These are phyloP conservation scores for Termitomyces sp. DNA, from an alignment of 768 basidiomycete genomes.

Conservation along the genomic window DNA sequence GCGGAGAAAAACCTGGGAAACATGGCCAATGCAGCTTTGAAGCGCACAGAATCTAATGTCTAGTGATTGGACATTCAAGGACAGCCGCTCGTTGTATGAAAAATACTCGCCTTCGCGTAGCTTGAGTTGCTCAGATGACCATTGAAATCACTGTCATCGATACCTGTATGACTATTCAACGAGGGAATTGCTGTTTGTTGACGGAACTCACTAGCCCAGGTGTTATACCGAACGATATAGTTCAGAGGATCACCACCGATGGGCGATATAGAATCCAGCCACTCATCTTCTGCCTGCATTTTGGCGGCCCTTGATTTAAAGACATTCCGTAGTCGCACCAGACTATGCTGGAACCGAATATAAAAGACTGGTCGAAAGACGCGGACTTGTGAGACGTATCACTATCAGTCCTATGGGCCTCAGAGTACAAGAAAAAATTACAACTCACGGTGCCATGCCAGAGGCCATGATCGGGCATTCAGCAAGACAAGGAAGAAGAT, in stretches of 20 bases:
- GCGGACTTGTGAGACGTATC: slow-evolving; percentile 31
- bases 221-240: slow-evolving; percentile 29
- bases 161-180: slow-evolving; percentile 27
- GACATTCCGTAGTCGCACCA: slow-evolving; percentile 27
- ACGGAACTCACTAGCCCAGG: slow-evolving; percentile 53
- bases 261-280: slow-evolving; percentile 43
- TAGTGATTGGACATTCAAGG: slow-evolving; percentile 5
- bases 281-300: slow-evolving; percentile 29
- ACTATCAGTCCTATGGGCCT: not conserved
- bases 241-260: slow-evolving; percentile 56
- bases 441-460: slow-evolving; percentile 64
- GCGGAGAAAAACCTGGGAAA: slow-evolving; percentile 54
- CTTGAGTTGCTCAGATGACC: slow-evolving; percentile 77
- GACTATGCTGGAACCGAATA: slow-evolving; percentile 24
- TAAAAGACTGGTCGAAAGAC: slow-evolving; percentile 44
- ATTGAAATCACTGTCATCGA: slow-evolving; percentile 73
- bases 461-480: slow-evolving; percentile 56
- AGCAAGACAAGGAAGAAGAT: slow-evolving; percentile 45
- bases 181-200: not conserved
- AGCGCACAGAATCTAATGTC: slow-evolving; percentile 42
- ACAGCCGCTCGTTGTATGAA: not conserved
- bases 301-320: slow-evolving; percentile 29
- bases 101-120: slow-evolving; percentile 56
- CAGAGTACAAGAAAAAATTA: not conserved
- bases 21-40: slow-evolving; percentile 38